Evolutionary conservation across 164 flowering plant genomes (phyloP), one percentile per base, ranked within the genome.

Genomic region (Euptelea pleiosperma): DNA sequence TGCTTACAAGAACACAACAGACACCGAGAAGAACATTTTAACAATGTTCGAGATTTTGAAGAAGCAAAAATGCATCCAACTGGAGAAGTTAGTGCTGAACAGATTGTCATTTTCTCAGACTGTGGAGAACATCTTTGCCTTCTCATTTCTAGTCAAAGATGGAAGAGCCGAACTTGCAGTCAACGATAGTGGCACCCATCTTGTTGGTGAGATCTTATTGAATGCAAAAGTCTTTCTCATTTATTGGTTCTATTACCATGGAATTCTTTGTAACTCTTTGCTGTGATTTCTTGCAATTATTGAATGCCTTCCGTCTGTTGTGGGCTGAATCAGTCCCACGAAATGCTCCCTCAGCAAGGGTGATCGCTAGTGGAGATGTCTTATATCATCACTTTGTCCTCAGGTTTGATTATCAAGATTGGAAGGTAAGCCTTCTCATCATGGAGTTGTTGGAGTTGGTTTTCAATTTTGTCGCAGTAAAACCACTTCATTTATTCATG

Each of bases 101-200:
- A 67, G 75, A 37, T 45, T 31, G 0, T 68, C 73, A 8, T 75
- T 75, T 62, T 54, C 79, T 11, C 79, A 68, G 28, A 75, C 75
- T 0, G 51, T 62, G 18, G 78, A 75, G 60, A 75, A 75, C 39
- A 51, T 75, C n/a, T 71, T 75, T 62, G 75, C 78, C 10, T 57
- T 75, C 28, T 70, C 75, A n/a, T 75, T 71, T 48, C 57, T 75
- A 18, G 75, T 71, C 29, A 71, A 65, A 63, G 75, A 75, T 52
- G 75, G 75, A 18, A 52, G 75, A 47, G 65, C 63, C 55, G 63
- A 47, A 39, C 58, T 75, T 12, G 16, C 41, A 8, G 61, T 66
- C 15, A 61, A 75, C 59, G 77, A 63, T 8, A 35, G 51, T 21
- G 74, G 77, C 33, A 56, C 16, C n/a, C 71, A 66, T 30, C 19